phyloP scores from a whole-genome alignment of 2,329 filamentous ascomycete species.

The Exutisphaerella laricina region DNA sequence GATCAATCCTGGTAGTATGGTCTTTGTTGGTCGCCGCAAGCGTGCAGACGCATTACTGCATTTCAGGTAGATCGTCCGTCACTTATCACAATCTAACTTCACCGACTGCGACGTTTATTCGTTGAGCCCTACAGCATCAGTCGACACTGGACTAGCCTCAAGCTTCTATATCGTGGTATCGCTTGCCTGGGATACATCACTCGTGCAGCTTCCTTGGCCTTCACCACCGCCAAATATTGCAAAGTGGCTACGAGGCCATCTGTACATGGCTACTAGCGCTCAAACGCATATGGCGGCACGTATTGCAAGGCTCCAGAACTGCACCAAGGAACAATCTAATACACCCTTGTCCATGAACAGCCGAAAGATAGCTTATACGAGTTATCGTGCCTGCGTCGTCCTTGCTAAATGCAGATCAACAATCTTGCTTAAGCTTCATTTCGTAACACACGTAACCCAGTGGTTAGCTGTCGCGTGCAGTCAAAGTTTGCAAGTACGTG shows the following conservation, averaged over 20 bases:
- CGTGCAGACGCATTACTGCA: slow-evolving; percentile 8
- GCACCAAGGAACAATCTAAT: not conserved
- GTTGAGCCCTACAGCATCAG: no score
- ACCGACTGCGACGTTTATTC: no score
- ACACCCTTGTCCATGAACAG: not conserved
- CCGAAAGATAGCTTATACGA: not conserved
- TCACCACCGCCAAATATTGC: no score
- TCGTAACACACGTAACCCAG: slow-evolving; percentile 2
- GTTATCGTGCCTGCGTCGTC: not conserved
- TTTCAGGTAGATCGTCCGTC: no score
- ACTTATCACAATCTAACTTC: no score
- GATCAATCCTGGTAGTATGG: no score
- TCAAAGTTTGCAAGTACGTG: slow-evolving; percentile 3
- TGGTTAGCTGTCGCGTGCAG: not conserved
- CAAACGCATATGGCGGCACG: not conserved
- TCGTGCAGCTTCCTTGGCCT: no score
- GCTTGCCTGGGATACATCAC: no score
- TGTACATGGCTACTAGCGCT: no score
- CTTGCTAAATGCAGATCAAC: slow-evolving; percentile 3
- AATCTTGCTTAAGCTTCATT: slow-evolving; percentile 4
- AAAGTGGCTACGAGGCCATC: no score
- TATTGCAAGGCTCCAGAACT: slow-evolving; percentile 6
- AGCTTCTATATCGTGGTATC: no score
- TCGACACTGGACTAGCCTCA: no score
- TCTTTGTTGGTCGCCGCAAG: slow-evolving; percentile 4